Evolutionary conservation across 176 grass and related monocot genomes (phyloP).

Genomic region (Oryza longistaminata): DNA sequence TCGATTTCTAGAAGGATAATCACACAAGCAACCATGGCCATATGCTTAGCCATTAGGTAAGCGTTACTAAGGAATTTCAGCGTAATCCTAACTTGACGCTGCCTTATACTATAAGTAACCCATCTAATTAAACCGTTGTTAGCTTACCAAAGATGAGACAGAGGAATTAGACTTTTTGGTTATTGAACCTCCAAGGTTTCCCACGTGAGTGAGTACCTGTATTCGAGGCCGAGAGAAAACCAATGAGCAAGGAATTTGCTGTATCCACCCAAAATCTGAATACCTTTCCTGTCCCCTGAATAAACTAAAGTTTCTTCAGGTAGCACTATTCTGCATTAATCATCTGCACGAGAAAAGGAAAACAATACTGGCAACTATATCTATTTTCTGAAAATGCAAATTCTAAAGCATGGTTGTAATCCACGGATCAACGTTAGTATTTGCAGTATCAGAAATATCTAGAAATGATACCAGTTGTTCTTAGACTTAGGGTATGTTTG

Average conservation of each 20-base stretch:
- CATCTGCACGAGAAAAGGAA: neutral
- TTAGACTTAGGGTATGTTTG: no score
- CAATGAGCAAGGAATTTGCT: neutral
- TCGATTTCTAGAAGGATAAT: slow-evolving; percentile 20
- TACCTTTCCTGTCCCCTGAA: neutral
- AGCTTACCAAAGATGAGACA: neutral
- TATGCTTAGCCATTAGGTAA: slow-evolving; percentile 42
- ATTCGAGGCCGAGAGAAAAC: slow-evolving; percentile 22
- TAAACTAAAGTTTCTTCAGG: neutral
- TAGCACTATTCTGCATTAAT: neutral
- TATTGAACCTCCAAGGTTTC: slow-evolving; percentile 35
- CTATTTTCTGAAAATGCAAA: neutral
- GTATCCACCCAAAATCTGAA: neutral
- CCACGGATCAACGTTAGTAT: neutral
- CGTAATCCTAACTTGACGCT: slow-evolving; percentile 30
- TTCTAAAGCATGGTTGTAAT: neutral
- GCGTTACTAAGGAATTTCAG: neutral
- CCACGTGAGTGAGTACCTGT: slow-evolving; percentile 25
- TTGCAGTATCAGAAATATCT: no score
- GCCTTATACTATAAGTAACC: slow-evolving; percentile 29
- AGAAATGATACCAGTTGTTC: no score
- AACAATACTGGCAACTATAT: neutral
- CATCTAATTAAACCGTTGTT: neutral
- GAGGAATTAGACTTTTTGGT: neutral
- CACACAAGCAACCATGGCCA: neutral